A percentile compares a stretch with the other conserved stretches of the same genome.
These are phyloP conservation scores for Grosmannia serpens DNA, from an alignment of 2,329 filamentous ascomycete genomes.

Conservation along the genomic window DNA sequence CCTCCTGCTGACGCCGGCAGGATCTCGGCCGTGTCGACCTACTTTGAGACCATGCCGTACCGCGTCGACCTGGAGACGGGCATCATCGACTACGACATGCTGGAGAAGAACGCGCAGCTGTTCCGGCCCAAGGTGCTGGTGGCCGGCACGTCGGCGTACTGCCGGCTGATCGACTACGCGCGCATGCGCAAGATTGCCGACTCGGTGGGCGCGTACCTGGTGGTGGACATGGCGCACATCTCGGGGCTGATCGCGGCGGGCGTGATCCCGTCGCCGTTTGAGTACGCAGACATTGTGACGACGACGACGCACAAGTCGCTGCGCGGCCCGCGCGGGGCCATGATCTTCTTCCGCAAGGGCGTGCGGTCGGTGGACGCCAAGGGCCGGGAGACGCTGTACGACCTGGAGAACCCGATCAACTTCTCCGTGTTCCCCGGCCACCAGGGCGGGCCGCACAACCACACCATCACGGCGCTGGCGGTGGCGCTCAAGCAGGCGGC, in stretches of 20 bases:
- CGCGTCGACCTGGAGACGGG: conserved; percentile 80
- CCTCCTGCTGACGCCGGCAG: no score
- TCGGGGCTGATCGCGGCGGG: conserved; percentile 87
- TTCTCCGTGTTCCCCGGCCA: conserved; percentile 98
- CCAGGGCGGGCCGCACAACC: conserved; percentile 97
- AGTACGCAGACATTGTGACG: conserved; percentile 88
- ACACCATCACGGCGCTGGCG: conserved; percentile 94
- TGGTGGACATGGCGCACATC: conserved; percentile 98
- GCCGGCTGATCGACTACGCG: conserved; percentile 90
- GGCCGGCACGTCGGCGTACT: conserved; percentile 95
- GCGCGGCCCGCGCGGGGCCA: conserved; percentile 90
- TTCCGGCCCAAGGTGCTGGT: conserved; percentile 96
- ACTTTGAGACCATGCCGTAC: conserved; percentile 99
- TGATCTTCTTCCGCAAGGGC: conserved; percentile 99
- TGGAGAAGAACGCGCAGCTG: conserved; percentile 80
- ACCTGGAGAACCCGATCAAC: conserved; percentile 94
- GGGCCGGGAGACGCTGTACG: conserved; percentile 83
- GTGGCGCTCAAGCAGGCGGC: conserved; percentile 93
- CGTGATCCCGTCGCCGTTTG: conserved; percentile 89
- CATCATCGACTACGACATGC: conserved; percentile 90
- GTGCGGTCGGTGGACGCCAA: conserved; percentile 83
- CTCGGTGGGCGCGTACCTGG: conserved; percentile 82
- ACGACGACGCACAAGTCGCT: conserved; percentile 99
- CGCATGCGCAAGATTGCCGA: conserved; percentile 96
- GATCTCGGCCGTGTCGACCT: conserved; percentile 95